Base-by-base conservation (phyloP, 2,329 filamentous ascomycete species). In the Cadophora malorum region DNA sequence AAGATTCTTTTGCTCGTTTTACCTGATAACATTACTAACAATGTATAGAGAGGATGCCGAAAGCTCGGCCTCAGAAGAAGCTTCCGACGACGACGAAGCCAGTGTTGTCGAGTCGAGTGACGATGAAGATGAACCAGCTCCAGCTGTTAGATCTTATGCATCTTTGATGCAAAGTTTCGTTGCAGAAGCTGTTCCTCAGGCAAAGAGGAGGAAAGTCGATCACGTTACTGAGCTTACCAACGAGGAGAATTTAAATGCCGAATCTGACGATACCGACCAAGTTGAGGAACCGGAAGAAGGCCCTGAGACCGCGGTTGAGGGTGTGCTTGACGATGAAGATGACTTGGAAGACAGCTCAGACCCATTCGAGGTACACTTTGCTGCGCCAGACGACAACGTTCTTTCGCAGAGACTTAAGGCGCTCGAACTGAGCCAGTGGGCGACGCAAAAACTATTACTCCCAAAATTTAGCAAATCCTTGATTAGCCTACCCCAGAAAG, bases 321-420 rank as follows among this genome's bases (percentile, higher is more conserved):
- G 70, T n/a, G 50, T 77, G 6, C 72, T 79, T 19, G 74, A 81
- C 31, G 79, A 81, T 53, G 76, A 77, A 71, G 74, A 76, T 74
- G 23, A 87, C 60, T 83, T 85, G 16, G 83, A 85, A 59, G 83
- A 88, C 70, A 78, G 81, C 33, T 80, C 80, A 5, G 92, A 97
- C 78, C 91, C 93, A 0, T 97, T 96, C 75, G 91, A 96, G 71
- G 80, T 83, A 8, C 95, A 97, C 79, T 97, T 96, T 77, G 87
- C 88, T 41, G 84, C 84, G 52, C 88, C 89, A 0, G 86, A 94
- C 56, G 86, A 91, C 60, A 83, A 84, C 6, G 79, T 85, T 52
- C 80, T 93, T 8, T 80, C 84, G 1, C 80, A 81, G 72, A 86
- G 81, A n/a, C 75, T 90, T 8, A 80, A 82, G 64, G 81, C 83